Conservation (phyloP, 129 eudicot species). For the Tagetes patula region DNA sequence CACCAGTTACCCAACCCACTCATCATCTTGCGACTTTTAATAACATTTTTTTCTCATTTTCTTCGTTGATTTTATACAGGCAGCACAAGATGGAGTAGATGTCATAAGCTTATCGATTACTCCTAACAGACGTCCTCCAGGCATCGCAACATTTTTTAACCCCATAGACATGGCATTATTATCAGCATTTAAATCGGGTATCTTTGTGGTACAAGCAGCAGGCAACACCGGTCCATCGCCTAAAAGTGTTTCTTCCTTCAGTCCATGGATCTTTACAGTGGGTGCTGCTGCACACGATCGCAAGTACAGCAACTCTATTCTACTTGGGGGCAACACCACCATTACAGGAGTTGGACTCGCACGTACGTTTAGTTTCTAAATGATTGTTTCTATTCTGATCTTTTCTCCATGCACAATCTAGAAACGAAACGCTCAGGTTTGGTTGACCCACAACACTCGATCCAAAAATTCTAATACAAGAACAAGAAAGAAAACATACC, state of each 20-base stretch:
- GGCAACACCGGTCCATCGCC: constrained; percentile 98
- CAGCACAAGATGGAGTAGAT: constrained; percentile 98
- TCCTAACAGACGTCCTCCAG: constrained; percentile 99
- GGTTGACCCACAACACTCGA: too few relatives aligned
- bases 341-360: constrained; percentile 95
- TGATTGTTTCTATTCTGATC: constrained; percentile 3
- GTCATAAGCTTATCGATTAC: constrained; percentile 88
- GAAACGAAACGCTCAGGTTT: too few relatives aligned
- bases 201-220: constrained; percentile 97
- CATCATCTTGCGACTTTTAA: constrained; percentile 12
- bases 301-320: constrained; percentile 66
- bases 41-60: background rate
- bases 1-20: background rate
- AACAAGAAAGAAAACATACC: constrained; percentile 12
- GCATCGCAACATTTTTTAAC: constrained; percentile 86
- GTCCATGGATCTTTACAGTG: constrained; percentile 98
- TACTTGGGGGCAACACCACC: constrained; percentile 78
- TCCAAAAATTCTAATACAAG: background rate
- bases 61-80: constrained; percentile 46
- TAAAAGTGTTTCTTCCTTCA: constrained; percentile 83
- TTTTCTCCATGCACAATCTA: background rate
- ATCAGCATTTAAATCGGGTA: constrained; percentile 90
- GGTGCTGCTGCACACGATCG: constrained; percentile 98
- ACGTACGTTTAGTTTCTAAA: constrained; percentile 43
- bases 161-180: constrained; percentile 96